Base-by-base conservation (phyloP, 805 yeast genomes). In the Metschnikowia kofuensis region DNA sequence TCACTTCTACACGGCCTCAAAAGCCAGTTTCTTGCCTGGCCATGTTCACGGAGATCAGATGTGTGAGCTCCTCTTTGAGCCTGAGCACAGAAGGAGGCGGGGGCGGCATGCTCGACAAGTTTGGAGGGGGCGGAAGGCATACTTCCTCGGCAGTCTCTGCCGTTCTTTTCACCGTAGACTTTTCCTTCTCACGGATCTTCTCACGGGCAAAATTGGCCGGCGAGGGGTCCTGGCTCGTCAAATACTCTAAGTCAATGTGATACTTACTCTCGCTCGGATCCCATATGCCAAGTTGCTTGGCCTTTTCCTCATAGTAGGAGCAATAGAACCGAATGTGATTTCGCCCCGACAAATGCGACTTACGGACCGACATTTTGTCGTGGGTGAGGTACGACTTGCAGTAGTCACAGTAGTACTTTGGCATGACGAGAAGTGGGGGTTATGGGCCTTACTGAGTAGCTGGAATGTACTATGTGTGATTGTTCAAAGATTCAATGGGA, bases 321-420 rank as follows among this genome's bases (percentile, higher is more conserved):
- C 89, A 82, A 44, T 85, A 87, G 46, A 78, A 74, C 51, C 79
- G 76, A 38, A 87, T 72, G 65, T 89, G 97, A 64, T 87, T 84
- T 57, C 79, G 81, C 9, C 97, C 97, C 36, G 77, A 70, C 38
- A 87, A 65, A 66, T 89, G 97, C 38, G 89, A 83, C 60, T 85
- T 84, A 21, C 96, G 69, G 47, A 89, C 96, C 68, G 94, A 85
- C 58, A 82, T 72, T n/a, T 94, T 85, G 66, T 89, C 96, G 63
- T 89, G 96, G 1, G 96, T 89, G 49, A 90, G 70, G 58, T 85
- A 85, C 15, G 89, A 81, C 61, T 82, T 82, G 64, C 96, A 89
- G 63, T 89, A 89, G 57, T 86, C 94, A 66, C 96, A 89, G 68
- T 84, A 86, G 64, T 84, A 87, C 54, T 84, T 78, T 2, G 83